Conservation (phyloP, 176 grass and related monocot species). For the bread wheat (Triticum aestivum) region IWGSC_CS_RefSeq_v2.1 NC_057794.1:26692357-26692856, state of each 20-base stretch:
- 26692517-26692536: too few relatives aligned
- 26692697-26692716: neutral
- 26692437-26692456: neutral
- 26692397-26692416: neutral
- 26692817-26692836: neutral
- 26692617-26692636: neutral
- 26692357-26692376: too few relatives aligned
- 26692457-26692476: neutral
- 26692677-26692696: neutral
- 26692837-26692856: neutral
- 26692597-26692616: neutral
- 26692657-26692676: neutral
- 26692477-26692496: neutral
- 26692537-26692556: too few relatives aligned
- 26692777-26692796: neutral
- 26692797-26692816: neutral
- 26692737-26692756: neutral
- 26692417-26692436: neutral
- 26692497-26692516: neutral
- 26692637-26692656: neutral
- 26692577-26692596: too few relatives aligned
- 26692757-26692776: neutral
- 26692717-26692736: neutral
- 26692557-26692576: too few relatives aligned
- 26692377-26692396: too few relatives aligned